Base-by-base conservation (phyloP, 2,329 filamentous ascomycete species). In the Aspergillus unguis region DNA sequence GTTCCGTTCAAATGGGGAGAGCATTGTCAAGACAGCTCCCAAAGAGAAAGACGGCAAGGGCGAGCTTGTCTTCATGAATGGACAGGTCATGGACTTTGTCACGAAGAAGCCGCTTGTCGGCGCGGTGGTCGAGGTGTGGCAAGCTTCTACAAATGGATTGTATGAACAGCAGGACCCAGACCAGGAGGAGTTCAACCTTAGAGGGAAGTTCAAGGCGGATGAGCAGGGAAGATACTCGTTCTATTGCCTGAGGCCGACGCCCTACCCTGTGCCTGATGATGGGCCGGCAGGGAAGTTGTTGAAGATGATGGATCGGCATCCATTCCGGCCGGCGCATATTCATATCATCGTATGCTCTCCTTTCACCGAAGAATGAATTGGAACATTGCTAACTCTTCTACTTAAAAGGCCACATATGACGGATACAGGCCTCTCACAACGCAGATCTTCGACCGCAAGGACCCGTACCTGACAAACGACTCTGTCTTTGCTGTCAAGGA, bases 81-180 rank as follows among this genome's bases (percentile, higher is more conserved):
- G 88, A 45, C 75, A 65, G 2, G 79, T 86, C 1, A 66, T 80
- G 26, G 76, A 82, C 65, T 82, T 81, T 45, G 68, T 64, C 31
- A 88, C 85, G 0, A 83, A 84, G 48, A 74, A 82, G 69, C 85
- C 86, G 0, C 76, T 92, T 41, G 76, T 80, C 17, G 78, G 78
- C 54, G 87, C 87, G 1, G 77, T 82, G 25, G 78, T 94, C 33
- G 88, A 92, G 64, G 80, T 92, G 48, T 94, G 89, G 88, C 85
- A 92, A 65, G 87, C 87, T 0, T 87, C 83, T 0, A 87, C 88
- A 31, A 92, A 92, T 63, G 81, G 80, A 77, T 52, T 79, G 45
- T 86, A 86, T 58, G 87, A 90, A 73, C 86, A 90, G 71, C 87
- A 91, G 70, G 87, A 91, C 58, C 74, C 80, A 0, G 72, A 81